phyloP scores from a whole-genome alignment of 176 grass and related monocot genomes.

The Carex parvula region DNA sequence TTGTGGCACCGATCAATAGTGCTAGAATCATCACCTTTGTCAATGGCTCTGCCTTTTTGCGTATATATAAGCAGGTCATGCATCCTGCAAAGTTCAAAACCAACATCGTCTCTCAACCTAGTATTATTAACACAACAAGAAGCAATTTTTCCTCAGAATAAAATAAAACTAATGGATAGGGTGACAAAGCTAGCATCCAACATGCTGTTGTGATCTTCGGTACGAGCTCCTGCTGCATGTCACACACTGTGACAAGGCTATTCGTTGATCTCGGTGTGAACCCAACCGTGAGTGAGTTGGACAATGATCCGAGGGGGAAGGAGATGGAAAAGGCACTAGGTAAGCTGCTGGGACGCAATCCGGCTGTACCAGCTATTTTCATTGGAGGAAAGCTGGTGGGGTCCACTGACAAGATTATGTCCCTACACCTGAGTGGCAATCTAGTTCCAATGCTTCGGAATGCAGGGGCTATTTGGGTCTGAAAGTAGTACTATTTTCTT shows the following conservation, averaged over 20 bases:
- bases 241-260: conserved; percentile 64
- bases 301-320: conserved; percentile 35
- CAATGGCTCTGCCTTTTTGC: not conserved
- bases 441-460: conserved; percentile 50
- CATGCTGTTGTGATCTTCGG: conserved; percentile 73
- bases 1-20: conserved; percentile 9
- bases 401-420: conserved; percentile 59
- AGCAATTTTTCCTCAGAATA: not conserved
- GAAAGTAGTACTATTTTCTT: not conserved
- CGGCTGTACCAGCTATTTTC: conserved; percentile 45
- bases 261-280: conserved; percentile 54
- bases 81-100: not conserved
- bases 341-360: conserved; percentile 23
- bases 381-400: conserved; percentile 54
- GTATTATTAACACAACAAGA: not conserved
- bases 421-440: conserved; percentile 44
- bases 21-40: conserved; percentile 5
- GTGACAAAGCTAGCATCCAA: conserved; percentile 73
- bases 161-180: conserved; percentile 30
- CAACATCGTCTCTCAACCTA: not conserved
- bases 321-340: conserved; percentile 49
- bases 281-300: conserved; percentile 36
- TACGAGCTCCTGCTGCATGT: conserved; percentile 87
- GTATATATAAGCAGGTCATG: conserved; percentile 43
- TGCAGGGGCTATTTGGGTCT: conserved; percentile 57